Evolutionary conservation across 2,329 filamentous ascomycete genomes (phyloP).

Genomic region (Colletotrichum paranaense): DNA sequence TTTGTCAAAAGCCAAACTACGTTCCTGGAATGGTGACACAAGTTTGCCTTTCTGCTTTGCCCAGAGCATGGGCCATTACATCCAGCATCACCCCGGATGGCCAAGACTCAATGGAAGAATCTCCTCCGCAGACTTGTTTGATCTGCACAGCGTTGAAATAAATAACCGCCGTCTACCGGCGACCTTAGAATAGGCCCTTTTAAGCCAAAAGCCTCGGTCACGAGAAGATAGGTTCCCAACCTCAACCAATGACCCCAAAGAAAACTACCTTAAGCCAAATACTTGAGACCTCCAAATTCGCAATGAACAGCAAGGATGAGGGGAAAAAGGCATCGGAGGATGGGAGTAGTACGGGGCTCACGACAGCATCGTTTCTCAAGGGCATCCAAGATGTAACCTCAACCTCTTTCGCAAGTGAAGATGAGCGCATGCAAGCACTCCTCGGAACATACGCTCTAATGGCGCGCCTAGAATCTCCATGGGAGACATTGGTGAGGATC

Average conservation of each 20-base stretch:
- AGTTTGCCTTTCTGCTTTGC: neutral
- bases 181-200: neutral
- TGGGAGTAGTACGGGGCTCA: neutral
- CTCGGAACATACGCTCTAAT: constrained; percentile 7
- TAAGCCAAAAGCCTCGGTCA: neutral
- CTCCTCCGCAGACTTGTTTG: neutral
- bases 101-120: neutral
- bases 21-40: neutral
- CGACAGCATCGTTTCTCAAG: neutral
- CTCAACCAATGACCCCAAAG: neutral
- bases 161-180: neutral
- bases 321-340: fast-evolving
- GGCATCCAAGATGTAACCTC: neutral
- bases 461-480: constrained; percentile 12
- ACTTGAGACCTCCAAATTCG: no score
- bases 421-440: constrained; percentile 7
- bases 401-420: neutral
- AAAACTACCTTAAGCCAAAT: neutral
- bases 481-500: constrained; percentile 11
- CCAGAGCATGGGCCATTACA: neutral
- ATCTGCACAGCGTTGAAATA: neutral
- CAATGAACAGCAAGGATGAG: neutral
- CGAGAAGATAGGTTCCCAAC: neutral
- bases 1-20: neutral
- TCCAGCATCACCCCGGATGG: neutral